Conservation (phyloP, 2,329 filamentous ascomycete genomes). For the Blumeria hordei region DNA sequence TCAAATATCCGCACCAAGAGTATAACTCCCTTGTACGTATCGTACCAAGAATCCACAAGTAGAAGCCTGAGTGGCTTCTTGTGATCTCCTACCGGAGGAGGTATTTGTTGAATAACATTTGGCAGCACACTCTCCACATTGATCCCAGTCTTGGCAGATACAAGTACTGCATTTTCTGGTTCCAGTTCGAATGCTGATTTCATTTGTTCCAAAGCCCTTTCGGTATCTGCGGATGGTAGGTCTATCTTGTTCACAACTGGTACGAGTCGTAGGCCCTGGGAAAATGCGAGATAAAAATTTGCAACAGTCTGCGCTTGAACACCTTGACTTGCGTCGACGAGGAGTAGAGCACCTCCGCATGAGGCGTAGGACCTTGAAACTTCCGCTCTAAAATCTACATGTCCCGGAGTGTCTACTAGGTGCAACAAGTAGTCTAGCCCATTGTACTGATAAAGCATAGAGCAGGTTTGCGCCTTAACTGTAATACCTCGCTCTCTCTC, state of each 20-base stretch:
- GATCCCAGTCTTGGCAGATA: slow-evolving; percentile 83
- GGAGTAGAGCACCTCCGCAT: slow-evolving; percentile 73
- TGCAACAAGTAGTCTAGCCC: slow-evolving; percentile 82
- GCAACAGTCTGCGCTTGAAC: slow-evolving; percentile 95
- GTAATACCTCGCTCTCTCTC: slow-evolving; percentile 92
- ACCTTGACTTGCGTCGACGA: slow-evolving; percentile 90
- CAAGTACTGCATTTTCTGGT: slow-evolving; percentile 44
- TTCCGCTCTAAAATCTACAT: slow-evolving; percentile 93
- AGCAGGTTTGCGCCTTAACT: slow-evolving; percentile 95
- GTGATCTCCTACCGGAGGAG: slow-evolving; percentile 51
- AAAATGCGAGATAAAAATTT: slow-evolving; percentile 94
- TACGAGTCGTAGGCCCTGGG: slow-evolving; percentile 64
- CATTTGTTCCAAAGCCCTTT: slow-evolving; percentile 68
- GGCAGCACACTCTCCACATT: slow-evolving; percentile 71
- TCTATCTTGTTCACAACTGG: slow-evolving; percentile 97
- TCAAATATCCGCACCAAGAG: slow-evolving; percentile 81
- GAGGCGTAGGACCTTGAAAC: slow-evolving; percentile 90
- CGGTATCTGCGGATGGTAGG: slow-evolving; percentile 68
- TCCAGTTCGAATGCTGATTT: slow-evolving; percentile 71
- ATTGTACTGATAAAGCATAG: slow-evolving; percentile 78
- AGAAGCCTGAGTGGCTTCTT: slow-evolving; percentile 56
- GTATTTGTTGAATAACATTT: slow-evolving; percentile 63
- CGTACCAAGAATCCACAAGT: slow-evolving; percentile 95
- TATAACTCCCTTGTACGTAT: slow-evolving; percentile 83
- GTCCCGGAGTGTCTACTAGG: slow-evolving; percentile 86